A percentile compares a stretch with the other conserved stretches of the same genome.
phyloP scores from a whole-genome alignment of 1,139 yeast species.

The Hanseniaspora uvarum region DNA sequence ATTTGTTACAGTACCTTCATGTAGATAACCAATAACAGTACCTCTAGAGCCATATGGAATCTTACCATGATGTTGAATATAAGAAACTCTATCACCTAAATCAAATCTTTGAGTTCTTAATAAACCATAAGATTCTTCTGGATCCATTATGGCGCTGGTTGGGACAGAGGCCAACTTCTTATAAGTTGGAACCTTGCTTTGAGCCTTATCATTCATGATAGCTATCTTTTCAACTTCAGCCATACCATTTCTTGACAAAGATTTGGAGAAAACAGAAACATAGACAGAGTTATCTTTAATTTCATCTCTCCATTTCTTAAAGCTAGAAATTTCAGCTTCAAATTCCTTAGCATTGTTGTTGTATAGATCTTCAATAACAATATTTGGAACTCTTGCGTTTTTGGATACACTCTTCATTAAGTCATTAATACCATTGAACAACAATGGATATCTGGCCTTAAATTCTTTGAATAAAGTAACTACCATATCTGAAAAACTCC shows the following conservation, averaged over 20 bases:
- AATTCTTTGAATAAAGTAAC: constrained; percentile 56
- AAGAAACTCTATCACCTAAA: constrained; percentile 83
- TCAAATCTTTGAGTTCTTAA: constrained; percentile 67
- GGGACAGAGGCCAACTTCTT: constrained; percentile 76
- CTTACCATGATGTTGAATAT: constrained; percentile 78
- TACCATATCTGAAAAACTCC: constrained; percentile 81
- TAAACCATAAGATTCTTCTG: constrained; percentile 60
- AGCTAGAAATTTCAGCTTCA: constrained; percentile 33
- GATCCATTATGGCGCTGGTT: constrained; percentile 68
- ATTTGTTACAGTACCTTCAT: constrained; percentile 45
- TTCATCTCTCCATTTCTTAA: constrained; percentile 50
- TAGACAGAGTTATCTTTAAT: constrained; percentile 47
- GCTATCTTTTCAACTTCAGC: constrained; percentile 54
- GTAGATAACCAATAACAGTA: constrained; percentile 73
- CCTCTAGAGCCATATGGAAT: constrained; percentile 84
- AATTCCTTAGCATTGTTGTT: constrained; percentile 32
- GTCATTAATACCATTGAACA: constrained; percentile 35
- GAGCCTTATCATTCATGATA: constrained; percentile 21
- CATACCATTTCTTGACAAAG: constrained; percentile 59
- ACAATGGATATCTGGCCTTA: constrained; percentile 47
- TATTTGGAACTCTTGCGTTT: background rate
- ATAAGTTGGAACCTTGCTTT: constrained; percentile 21
- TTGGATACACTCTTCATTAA: constrained; percentile 24
- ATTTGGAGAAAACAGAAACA: constrained; percentile 71
- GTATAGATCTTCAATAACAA: background rate